These are phyloP conservation scores for Terfezia boudieri DNA, from an alignment of 495 filamentous ascomycete species.

Conservation along the genomic window DNA sequence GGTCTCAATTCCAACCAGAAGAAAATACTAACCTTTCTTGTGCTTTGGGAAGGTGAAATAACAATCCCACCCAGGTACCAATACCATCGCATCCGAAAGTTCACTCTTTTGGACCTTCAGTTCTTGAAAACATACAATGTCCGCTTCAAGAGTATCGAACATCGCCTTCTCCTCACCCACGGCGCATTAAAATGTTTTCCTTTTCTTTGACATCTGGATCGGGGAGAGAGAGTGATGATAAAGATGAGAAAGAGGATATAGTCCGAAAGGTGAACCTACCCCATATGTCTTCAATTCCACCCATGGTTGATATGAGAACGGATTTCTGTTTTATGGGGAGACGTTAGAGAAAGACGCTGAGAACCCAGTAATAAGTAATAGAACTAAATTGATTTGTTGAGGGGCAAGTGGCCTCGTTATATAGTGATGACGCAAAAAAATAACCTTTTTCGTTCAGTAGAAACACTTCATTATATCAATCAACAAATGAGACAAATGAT, in stretches of 20 bases:
- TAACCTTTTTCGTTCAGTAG: background rate
- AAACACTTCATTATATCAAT: background rate
- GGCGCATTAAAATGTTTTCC: background rate
- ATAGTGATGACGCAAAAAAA: background rate
- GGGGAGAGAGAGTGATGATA: background rate
- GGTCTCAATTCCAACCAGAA: background rate
- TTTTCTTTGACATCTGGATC: background rate
- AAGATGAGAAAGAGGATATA: background rate
- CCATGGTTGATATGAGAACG: slow-evolving; percentile 93
- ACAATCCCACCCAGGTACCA: slow-evolving; percentile 90
- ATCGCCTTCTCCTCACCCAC: slow-evolving; percentile 24
- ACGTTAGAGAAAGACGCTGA: background rate
- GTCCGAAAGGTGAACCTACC: slow-evolving; percentile 19
- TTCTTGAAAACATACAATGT: slow-evolving; percentile 90
- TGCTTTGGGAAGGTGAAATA: slow-evolving; percentile 80
- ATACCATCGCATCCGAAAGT: slow-evolving; percentile 82
- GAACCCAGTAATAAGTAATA: background rate
- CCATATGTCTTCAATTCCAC: slow-evolving; percentile 63
- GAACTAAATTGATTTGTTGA: background rate
- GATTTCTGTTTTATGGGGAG: slow-evolving; percentile 38
- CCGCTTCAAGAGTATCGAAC: slow-evolving; percentile 85
- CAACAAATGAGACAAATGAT: background rate
- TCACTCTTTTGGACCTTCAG: slow-evolving; percentile 93
- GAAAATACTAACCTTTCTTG: slow-evolving; percentile 51
- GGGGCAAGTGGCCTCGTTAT: background rate